phyloP scores from a whole-genome alignment of 2,329 filamentous ascomycete genomes.

The Septoria linicola region DNA sequence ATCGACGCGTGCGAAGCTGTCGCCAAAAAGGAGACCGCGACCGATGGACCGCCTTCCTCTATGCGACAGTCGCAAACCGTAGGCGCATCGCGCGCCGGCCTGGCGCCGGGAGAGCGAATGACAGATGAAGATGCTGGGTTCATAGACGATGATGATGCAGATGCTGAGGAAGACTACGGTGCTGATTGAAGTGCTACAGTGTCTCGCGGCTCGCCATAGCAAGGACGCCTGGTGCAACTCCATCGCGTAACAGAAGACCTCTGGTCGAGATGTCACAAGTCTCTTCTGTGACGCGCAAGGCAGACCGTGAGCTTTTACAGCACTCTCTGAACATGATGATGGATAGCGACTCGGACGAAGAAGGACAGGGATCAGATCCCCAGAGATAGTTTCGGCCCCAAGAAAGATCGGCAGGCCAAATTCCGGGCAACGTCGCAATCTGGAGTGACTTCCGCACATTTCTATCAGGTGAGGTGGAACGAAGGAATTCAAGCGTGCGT shows the following conservation, averaged over 20 bases:
- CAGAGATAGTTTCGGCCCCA: slow-evolving; percentile 6
- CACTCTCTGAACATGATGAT: background rate
- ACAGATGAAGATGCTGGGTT: slow-evolving; percentile 37
- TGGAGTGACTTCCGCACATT: background rate
- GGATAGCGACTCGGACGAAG: background rate
- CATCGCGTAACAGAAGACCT: background rate
- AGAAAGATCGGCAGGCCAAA: slow-evolving; percentile 4
- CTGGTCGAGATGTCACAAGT: background rate
- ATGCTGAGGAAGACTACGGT: slow-evolving; percentile 37
- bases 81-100: slow-evolving; percentile 22
- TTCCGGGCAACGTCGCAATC: background rate
- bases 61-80: slow-evolving; percentile 12
- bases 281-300: background rate
- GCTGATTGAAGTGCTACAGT: slow-evolving; percentile 28
- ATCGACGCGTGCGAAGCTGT: slow-evolving; percentile 86
- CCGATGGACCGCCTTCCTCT: slow-evolving; percentile 12
- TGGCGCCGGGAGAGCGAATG: slow-evolving; percentile 34
- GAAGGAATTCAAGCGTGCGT: background rate
- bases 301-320: background rate
- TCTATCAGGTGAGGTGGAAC: slow-evolving; percentile 4
- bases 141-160: slow-evolving; percentile 40
- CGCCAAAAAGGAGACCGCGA: slow-evolving; percentile 55
- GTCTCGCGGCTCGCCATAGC: background rate
- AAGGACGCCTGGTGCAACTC: background rate
- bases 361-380: slow-evolving; percentile 4